Evolutionary conservation across 2,329 filamentous ascomycete genomes (phyloP), one percentile per base, ranked within the genome.

Genomic region (Chaetomium globosum): DNA sequence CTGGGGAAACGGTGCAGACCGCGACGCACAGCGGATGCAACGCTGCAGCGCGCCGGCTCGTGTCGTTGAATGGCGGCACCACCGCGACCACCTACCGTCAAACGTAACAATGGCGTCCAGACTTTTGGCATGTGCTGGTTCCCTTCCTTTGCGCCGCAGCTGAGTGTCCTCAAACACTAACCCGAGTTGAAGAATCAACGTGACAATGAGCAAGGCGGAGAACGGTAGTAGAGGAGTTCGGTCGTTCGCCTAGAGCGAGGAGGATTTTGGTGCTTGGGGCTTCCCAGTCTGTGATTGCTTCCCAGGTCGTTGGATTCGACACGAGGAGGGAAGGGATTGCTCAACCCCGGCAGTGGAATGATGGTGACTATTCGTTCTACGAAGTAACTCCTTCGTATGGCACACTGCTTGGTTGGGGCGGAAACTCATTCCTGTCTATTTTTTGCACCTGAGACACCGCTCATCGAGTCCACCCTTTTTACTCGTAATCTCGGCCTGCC

Each of bases 11-110:
- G 54, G 57, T 59, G 36, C 31, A 48, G 59, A 2, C 16, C 59
- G 39, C 52, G 61, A 39, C 23, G 26, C 30, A 46, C 23, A 3
- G 49, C 63, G 57, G 67, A 67, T 69, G 63, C 65, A 67, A 69
- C 67, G 61, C 65, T 69, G 63, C 67, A 60, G 43, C 31, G 33
- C 21, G 21, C 55, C 46, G 2, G 33, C 53, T 57, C 46, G 63
- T 61, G 57, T 65, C 48, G 63, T 60, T 31, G 59, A 59, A 53
- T 56, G 33, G 63, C 23, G 39, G 57, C 26, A 19, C 48, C 58
- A 23, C 48, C 33, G 39, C 49, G n/a, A 19, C 48, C 58, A 23
- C 48, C 33, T 36, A 23, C 48, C 58, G 46, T 53, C 56, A 63
- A 63, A 66, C 63, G 67, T 68, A 64, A 59, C 67, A 68, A 51